phyloP scores from a whole-genome alignment of 23 red algal genomes.

The Gracilariopsis chorda region DNA sequence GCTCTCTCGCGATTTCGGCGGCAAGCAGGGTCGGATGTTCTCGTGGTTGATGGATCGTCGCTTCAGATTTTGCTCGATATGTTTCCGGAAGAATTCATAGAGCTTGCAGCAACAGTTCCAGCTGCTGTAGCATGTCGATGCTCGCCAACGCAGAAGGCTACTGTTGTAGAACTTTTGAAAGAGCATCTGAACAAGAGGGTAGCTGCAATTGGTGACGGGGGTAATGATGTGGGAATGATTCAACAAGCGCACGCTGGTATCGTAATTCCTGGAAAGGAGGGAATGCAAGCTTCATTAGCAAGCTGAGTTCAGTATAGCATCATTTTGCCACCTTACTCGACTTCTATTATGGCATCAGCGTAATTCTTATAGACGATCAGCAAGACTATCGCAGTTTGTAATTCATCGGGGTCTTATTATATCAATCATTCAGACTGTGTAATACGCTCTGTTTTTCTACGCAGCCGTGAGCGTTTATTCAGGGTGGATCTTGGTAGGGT shows the following conservation, averaged over 20 bases:
- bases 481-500: conserved; percentile 85
- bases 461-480: too few relatives aligned
- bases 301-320: conserved; percentile 55
- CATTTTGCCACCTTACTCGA: too few relatives aligned
- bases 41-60: too few relatives aligned
- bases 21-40: too few relatives aligned
- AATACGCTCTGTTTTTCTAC: too few relatives aligned
- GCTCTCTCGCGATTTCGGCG: conserved; percentile 23
- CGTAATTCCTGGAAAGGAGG: conserved; percentile 91
- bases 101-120: conserved; percentile 38
- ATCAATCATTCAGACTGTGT: too few relatives aligned
- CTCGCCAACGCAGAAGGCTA: too few relatives aligned
- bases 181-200: conserved; percentile 41
- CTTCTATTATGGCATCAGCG: conserved; percentile 86
- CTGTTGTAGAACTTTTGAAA: conserved; percentile 56
- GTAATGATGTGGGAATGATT: too few relatives aligned
- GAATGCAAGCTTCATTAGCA: conserved; percentile 75
- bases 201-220: too few relatives aligned
- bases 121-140: conserved; percentile 84
- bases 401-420: conserved; percentile 91
- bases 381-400: conserved; percentile 85
- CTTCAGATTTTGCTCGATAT: too few relatives aligned
- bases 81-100: conserved; percentile 72
- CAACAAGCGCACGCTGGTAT: conserved; percentile 78
- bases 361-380: conserved; percentile 83